Percentiles rank a stretch among this genome's conserved stretches.
These are phyloP conservation scores for Hypoxylon rubiginosum DNA, from an alignment of 2,329 filamentous ascomycete genomes.

Conservation along the genomic window DNA sequence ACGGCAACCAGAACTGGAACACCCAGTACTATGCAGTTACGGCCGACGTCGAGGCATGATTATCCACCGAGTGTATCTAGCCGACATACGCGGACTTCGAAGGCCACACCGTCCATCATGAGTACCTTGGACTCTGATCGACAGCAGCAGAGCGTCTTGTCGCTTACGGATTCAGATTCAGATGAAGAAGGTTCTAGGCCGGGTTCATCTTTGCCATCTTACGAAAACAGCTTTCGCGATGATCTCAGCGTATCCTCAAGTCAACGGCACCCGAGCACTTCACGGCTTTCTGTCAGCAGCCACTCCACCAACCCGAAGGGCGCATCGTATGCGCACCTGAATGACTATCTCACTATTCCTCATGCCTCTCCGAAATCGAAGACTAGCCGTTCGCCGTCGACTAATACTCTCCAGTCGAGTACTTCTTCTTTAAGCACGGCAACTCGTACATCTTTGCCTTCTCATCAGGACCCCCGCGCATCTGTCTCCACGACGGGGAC, in stretches of 20 bases:
- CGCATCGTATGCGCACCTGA: conserved; percentile 57
- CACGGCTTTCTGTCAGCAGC: conserved; percentile 42
- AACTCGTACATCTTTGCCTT: conserved; percentile 33
- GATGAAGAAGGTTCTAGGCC: conserved; percentile 61
- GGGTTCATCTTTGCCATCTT: conserved; percentile 53
- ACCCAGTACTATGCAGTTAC: conserved; percentile 45
- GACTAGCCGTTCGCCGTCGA: conserved; percentile 41
- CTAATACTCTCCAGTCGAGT: conserved; percentile 42
- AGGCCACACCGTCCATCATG: conserved; percentile 63
- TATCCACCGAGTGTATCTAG: conserved; percentile 68
- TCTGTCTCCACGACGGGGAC: conserved; percentile 58
- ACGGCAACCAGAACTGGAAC: conserved; percentile 48
- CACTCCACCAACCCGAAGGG: conserved; percentile 55
- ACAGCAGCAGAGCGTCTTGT: conserved; percentile 67
- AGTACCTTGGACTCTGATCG: conserved; percentile 66
- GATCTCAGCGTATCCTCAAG: conserved; percentile 39
- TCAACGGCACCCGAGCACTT: conserved; percentile 26
- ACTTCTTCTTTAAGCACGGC: conserved; percentile 48
- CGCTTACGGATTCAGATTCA: conserved; percentile 68
- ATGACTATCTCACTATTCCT: conserved; percentile 61
- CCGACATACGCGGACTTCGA: conserved; percentile 67
- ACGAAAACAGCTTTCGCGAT: conserved; percentile 47
- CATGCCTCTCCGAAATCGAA: conserved; percentile 43
- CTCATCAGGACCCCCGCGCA: conserved; percentile 50
- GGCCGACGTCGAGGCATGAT: conserved; percentile 54